Percentiles rank a stretch among this genome's conserved stretches.
Conservation (phyloP, 352 stramenopile genomes). For the Pythium biforme region DNA sequence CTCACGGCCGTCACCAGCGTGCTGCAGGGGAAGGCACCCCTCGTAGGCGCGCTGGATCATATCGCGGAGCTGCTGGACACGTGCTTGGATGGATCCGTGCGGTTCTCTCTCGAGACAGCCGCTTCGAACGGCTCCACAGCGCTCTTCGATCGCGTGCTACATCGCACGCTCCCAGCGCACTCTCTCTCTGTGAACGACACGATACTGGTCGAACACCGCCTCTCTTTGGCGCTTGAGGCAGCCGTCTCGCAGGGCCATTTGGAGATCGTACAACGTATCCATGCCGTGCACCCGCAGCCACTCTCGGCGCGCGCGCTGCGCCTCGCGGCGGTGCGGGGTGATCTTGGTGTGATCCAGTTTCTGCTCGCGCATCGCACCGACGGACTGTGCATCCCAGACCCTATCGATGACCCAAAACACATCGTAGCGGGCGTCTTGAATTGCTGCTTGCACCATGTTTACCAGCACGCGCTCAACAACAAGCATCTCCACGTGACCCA, state of each 20-base stretch:
- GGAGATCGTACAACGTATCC: constrained; percentile 16
- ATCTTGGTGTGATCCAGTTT: constrained; percentile 16
- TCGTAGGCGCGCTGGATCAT: constrained; percentile 14
- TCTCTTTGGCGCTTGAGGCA: constrained; percentile 15
- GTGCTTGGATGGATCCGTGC: constrained; percentile 21
- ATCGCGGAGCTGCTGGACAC: constrained; percentile 5
- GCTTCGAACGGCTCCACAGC: neutral
- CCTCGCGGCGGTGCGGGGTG: constrained; percentile 2
- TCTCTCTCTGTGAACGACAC: constrained; percentile 2
- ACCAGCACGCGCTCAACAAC: constrained; percentile 20
- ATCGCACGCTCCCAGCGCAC: neutral
- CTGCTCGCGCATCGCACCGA: constrained; percentile 19
- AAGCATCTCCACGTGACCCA: constrained; percentile 20
- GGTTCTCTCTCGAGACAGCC: constrained; percentile 10
- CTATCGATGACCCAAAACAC: neutral
- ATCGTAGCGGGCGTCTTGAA: neutral
- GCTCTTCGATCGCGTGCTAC: constrained; percentile 25
- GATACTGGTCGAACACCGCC: constrained; percentile 12
- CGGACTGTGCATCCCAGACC: constrained; percentile 10
- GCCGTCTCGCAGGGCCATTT: constrained; percentile 12
- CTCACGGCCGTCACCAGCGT: constrained; percentile 17
- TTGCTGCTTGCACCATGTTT: constrained; percentile 19
- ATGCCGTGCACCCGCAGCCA: constrained; percentile 9
- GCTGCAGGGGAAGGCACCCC: constrained; percentile 4
- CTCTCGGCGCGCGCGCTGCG: constrained; percentile 10